Evolutionary conservation across 1,139 yeast species (phyloP).

Genomic region (Kodamaea plutei): DNA sequence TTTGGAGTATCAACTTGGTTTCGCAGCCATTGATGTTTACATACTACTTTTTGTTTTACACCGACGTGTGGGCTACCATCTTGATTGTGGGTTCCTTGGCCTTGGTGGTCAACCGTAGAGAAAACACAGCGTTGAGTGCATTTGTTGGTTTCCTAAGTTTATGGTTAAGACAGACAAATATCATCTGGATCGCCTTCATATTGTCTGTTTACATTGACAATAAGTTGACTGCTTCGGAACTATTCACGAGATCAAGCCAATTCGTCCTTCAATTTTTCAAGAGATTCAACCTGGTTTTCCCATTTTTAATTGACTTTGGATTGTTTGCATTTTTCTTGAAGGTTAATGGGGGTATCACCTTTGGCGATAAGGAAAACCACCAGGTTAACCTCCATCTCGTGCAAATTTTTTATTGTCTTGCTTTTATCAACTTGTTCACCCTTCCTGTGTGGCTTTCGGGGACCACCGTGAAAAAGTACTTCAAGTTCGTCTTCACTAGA

Average conservation of each 20-base stretch:
- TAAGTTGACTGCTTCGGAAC: conserved; percentile 20
- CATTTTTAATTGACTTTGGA: conserved; percentile 50
- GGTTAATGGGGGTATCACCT: conserved; percentile 73
- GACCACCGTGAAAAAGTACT: conserved; percentile 33
- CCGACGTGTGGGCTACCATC: conserved; percentile 89
- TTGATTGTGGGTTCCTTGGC: conserved; percentile 44
- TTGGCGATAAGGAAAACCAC: conserved; percentile 89
- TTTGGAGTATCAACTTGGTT: conserved; percentile 47
- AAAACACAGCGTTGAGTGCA: conserved; percentile 29
- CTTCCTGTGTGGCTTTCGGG: conserved; percentile 64
- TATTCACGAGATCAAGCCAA: conserved; percentile 10
- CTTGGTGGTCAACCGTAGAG: conserved; percentile 29
- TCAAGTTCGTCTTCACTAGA: conserved; percentile 20
- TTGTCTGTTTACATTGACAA: conserved; percentile 51
- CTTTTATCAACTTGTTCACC: conserved; percentile 60
- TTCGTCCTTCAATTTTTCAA: conserved; percentile 20
- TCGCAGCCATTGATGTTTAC: conserved; percentile 69
- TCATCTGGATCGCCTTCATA: conserved; percentile 77
- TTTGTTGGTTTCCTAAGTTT: conserved; percentile 55
- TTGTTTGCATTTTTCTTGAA: conserved; percentile 55
- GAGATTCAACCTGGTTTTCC: conserved; percentile 33
- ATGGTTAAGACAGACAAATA: conserved; percentile 84
- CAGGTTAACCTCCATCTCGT: conserved; percentile 65
- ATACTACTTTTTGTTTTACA: conserved; percentile 76
- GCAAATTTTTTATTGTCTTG: conserved; percentile 74